phyloP scores from a whole-genome alignment of 495 filamentous ascomycete genomes.

The Hypoxylon rickii region DNA sequence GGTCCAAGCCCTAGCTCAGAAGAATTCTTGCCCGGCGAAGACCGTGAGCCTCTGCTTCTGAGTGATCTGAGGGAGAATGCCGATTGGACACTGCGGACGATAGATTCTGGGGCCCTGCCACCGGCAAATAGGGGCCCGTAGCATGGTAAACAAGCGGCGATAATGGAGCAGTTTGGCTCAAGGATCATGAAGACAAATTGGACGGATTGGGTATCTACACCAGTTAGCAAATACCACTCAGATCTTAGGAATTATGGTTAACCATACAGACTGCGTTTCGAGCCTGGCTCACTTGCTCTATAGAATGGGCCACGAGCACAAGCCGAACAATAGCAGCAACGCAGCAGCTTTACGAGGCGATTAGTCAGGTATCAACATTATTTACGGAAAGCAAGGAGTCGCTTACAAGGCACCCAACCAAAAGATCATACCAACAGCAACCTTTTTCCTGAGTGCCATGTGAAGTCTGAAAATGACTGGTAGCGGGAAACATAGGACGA shows the following conservation, averaged over 20 bases:
- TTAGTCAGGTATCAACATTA: background rate
- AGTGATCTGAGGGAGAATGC: background rate
- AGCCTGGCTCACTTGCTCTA: background rate
- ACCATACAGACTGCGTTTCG: background rate
- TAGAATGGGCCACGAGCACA: conserved; percentile 15
- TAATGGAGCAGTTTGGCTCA: background rate
- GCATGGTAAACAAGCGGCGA: background rate
- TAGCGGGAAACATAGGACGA: conserved; percentile 31
- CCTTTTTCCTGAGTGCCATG: conserved; percentile 20
- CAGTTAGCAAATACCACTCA: too few relatives aligned
- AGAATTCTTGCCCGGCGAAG: too few relatives aligned
- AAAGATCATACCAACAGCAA: conserved; percentile 29
- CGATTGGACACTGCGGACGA: conserved; percentile 2
- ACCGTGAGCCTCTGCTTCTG: background rate
- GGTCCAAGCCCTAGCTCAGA: too few relatives aligned
- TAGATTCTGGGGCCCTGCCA: conserved; percentile 3
- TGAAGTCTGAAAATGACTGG: conserved; percentile 25
- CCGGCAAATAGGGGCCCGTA: conserved; percentile 29
- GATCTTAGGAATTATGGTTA: too few relatives aligned
- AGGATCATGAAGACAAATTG: background rate
- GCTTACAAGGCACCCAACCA: conserved; percentile 40
- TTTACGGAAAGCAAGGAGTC: background rate
- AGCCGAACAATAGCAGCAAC: conserved; percentile 32
- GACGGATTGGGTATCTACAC: conserved; percentile 3
- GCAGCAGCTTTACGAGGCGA: conserved; percentile 18